Base-by-base conservation (phyloP, 1,139 yeast genomes). In the Casaregolazyma lundiana region DNA sequence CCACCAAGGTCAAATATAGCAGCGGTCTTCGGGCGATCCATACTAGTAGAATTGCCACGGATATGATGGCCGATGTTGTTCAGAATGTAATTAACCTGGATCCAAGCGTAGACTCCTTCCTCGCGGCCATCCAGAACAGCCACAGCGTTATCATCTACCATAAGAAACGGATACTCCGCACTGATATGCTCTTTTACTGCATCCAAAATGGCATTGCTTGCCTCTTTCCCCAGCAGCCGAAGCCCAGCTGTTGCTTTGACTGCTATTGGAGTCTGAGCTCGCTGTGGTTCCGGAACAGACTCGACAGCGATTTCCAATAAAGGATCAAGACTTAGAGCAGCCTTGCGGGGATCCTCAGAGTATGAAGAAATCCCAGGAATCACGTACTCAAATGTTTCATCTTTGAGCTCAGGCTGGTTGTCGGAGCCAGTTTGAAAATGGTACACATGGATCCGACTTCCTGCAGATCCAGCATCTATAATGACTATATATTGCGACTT, bases 91-190 rank as follows among this genome's bases (percentile, higher is more conserved):
- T 89, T 89, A 45, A 95, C 80, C 35, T 97, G 89, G 63, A 89
- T 82, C 97, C 97, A 89, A 1, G 97, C 97, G 60, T 78, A 89
- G 15, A 89, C 95, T 63, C 97, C 97, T 71, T 89, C 97, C 60
- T 88, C 95, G 52, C 78, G 81, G 55, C 97, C 97, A 50, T 84
- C 89, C 92, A 89, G 84, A 56, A 89, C 83, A n/a, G 89, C 77
- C 50, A 89, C 73, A 49, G 95, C 95, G 47, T 84, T 83, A 43
- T 80, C 84, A 7, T 73, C 76, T 43, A 86, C 94, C 39, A 87
- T 87, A 1, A 95, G 83, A 68, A 89, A 89, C 47, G 96, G 96
- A 63, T 78, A 88, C 52, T 84, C 81, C 1, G 69, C 67, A 62
- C 80, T 83, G 53, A 89, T 71, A 63, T 84, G 90, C 15, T 62